These are phyloP conservation scores for Henckelia pumila DNA, from an alignment of 257 asterid species.

Conservation along the genomic window DNA sequence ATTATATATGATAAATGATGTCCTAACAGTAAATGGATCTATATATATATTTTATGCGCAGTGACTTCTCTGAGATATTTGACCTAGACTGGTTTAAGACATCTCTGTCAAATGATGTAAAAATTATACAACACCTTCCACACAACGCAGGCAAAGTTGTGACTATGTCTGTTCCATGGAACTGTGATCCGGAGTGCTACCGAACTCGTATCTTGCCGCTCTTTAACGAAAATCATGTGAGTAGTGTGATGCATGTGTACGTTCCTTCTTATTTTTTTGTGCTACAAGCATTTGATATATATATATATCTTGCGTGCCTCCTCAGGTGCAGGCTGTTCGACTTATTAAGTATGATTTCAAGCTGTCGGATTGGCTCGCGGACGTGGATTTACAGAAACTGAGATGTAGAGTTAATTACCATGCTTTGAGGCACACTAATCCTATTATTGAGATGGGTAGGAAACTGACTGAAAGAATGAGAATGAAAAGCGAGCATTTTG, in stretches of 20 bases:
- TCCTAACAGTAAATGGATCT: too few relatives aligned
- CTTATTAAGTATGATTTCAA: conserved; percentile 73
- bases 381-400: conserved; percentile 55
- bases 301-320: neutral
- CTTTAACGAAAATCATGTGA: conserved; percentile 49
- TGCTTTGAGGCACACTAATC: conserved; percentile 61
- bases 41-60: too few relatives aligned
- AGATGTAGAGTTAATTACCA: conserved; percentile 80
- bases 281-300: too few relatives aligned
- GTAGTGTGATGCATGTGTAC: conserved; percentile 24
- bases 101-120: conserved; percentile 48
- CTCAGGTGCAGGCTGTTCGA: conserved; percentile 66
- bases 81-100: conserved; percentile 55
- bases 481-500: conserved; percentile 50
- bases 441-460: conserved; percentile 61
- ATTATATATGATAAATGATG: too few relatives aligned
- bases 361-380: conserved; percentile 58
- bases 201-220: conserved; percentile 61
- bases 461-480: conserved; percentile 60
- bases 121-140: conserved; percentile 52
- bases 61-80: conserved; percentile 77
- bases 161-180: conserved; percentile 67
- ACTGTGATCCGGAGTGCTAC: conserved; percentile 57
- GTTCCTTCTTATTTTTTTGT: too few relatives aligned
- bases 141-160: conserved; percentile 37